phyloP scores from a whole-genome alignment of 768 basidiomycete genomes.

The Hysterangium stoloniferum region DNA sequence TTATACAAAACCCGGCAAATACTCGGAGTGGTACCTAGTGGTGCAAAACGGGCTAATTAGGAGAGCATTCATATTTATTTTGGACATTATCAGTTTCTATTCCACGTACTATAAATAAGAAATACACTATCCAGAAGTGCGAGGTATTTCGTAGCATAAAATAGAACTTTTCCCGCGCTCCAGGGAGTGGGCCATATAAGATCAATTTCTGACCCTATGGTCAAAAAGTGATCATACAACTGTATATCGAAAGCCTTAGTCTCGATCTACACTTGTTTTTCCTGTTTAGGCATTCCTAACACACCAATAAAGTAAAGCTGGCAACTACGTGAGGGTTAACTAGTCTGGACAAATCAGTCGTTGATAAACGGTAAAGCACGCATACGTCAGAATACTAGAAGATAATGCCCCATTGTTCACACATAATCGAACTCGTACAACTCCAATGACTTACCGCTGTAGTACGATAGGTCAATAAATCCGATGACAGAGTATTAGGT shows the following conservation, averaged over 20 bases:
- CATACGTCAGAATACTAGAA: no score
- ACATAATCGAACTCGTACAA: no score
- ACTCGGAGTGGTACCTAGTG: background rate
- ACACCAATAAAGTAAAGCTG: no score
- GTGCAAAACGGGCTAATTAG: background rate
- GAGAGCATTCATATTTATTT: background rate
- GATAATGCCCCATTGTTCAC: no score
- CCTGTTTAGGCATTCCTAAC: no score
- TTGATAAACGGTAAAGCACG: no score
- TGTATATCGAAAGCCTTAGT: background rate
- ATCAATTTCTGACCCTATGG: background rate
- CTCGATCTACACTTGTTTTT: background rate
- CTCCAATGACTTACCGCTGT: background rate
- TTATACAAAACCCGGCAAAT: background rate
- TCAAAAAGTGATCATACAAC: background rate
- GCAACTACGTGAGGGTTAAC: no score
- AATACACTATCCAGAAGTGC: background rate
- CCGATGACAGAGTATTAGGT: no score
- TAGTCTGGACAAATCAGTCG: no score
- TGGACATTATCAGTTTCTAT: no score
- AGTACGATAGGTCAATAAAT: no score
- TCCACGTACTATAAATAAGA: background rate
- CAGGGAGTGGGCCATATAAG: conserved; percentile 4
- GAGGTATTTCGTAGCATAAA: background rate
- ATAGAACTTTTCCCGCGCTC: background rate